A percentile compares a stretch with the other conserved stretches of the same genome.
Conservation (phyloP, 1,139 yeast genomes). For the Yamadazyma diddensiae region DNA sequence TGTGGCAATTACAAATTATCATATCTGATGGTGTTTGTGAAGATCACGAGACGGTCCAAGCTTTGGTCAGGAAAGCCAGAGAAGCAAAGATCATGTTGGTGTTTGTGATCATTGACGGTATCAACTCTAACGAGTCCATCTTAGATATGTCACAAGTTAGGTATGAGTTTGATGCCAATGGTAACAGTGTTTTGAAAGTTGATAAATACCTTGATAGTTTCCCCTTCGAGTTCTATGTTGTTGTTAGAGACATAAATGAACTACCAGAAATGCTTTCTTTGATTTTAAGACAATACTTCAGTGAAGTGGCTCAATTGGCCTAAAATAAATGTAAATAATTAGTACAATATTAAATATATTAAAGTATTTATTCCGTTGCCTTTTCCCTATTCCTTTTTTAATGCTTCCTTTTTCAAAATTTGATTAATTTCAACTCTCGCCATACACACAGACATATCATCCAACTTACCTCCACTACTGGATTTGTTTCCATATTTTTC, state of each 20-base stretch:
- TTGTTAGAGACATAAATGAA: conserved; percentile 84
- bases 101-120: conserved; percentile 90
- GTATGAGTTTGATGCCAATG: conserved; percentile 66
- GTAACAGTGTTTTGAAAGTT: conserved; percentile 71
- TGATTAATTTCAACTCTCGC: conserved; percentile 38
- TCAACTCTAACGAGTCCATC: conserved; percentile 79
- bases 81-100: conserved; percentile 94
- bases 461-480: conserved; percentile 54
- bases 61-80: conserved; percentile 86
- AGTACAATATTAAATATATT: neutral
- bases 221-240: conserved; percentile 96
- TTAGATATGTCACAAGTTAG: conserved; percentile 93
- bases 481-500: conserved; percentile 27
- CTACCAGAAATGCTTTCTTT: conserved; percentile 88
- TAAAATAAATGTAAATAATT: conserved; percentile 3
- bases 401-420: too few relatives aligned
- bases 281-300: conserved; percentile 87
- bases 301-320: conserved; percentile 47
- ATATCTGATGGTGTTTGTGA: conserved; percentile 97
- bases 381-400: conserved; percentile 2
- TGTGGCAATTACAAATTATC: conserved; percentile 93
- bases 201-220: conserved; percentile 85
- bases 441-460: conserved; percentile 53
- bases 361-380: neutral
- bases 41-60: conserved; percentile 77